Evolutionary conservation across 768 basidiomycete species (phyloP).

Genomic region (Kwoniella heveanensis): DNA sequence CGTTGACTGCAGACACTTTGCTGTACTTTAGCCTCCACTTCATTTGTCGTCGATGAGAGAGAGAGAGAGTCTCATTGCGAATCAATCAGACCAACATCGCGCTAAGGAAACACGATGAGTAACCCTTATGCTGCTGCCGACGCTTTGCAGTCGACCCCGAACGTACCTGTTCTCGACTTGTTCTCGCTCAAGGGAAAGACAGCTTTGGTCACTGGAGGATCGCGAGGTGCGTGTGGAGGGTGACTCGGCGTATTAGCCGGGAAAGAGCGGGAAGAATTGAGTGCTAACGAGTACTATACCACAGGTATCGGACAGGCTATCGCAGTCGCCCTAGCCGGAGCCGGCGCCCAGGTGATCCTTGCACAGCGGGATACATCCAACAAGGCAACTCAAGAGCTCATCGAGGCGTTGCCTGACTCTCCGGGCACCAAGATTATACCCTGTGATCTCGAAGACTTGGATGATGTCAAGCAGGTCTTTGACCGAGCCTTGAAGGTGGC

Average conservation of each 20-base stretch:
- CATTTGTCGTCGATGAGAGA: too few relatives aligned
- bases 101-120: background rate
- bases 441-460: conserved; percentile 24
- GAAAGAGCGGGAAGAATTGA: background rate
- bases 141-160: conserved; percentile 56
- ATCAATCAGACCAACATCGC: background rate
- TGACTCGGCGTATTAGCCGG: too few relatives aligned
- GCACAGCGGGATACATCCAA: conserved; percentile 31
- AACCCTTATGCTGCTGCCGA: conserved; percentile 1
- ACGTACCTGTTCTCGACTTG: conserved; percentile 59
- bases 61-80: too few relatives aligned
- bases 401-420: conserved; percentile 5
- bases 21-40: too few relatives aligned
- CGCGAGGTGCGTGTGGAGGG: conserved; percentile 66
- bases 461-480: conserved; percentile 22
- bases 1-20: too few relatives aligned
- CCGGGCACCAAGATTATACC: conserved; percentile 22
- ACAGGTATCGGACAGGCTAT: conserved; percentile 64
- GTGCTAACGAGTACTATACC: background rate
- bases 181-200: conserved; percentile 70
- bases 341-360: conserved; percentile 26
- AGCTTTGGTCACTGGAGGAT: conserved; percentile 78
- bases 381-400: conserved; percentile 11
- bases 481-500: conserved; percentile 24
- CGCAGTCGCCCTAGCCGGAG: conserved; percentile 62